phyloP scores from a whole-genome alignment of 1,284 basidiomycete species.

The Cryptococcus sp. region DNA sequence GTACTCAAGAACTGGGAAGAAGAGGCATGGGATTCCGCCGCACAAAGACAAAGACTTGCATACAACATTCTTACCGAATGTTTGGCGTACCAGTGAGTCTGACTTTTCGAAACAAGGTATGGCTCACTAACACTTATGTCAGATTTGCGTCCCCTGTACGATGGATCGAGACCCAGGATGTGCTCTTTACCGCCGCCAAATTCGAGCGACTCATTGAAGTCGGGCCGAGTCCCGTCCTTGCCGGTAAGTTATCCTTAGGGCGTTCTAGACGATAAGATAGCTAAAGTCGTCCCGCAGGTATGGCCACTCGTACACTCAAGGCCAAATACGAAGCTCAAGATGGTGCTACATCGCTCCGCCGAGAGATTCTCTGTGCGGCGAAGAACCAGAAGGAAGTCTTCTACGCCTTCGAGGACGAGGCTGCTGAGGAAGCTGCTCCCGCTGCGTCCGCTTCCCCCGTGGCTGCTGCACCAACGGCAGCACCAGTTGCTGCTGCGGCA shows the following conservation, averaged over 20 bases:
- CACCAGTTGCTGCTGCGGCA: slow-evolving; percentile 57
- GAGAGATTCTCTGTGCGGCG: slow-evolving; percentile 85
- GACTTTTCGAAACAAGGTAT: slow-evolving; percentile 28
- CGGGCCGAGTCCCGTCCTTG: slow-evolving; percentile 92
- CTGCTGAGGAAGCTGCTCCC: slow-evolving; percentile 54
- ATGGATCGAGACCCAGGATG: slow-evolving; percentile 98
- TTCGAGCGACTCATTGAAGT: slow-evolving; percentile 96
- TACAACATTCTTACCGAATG: slow-evolving; percentile 96
- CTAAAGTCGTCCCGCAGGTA: slow-evolving; percentile 57
- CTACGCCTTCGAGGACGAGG: slow-evolving; percentile 94
- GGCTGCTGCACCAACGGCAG: slow-evolving; percentile 51
- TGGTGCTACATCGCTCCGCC: slow-evolving; percentile 75
- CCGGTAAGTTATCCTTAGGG: slow-evolving; percentile 43
- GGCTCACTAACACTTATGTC: slow-evolving; percentile 1
- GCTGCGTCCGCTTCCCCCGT: slow-evolving; percentile 57
- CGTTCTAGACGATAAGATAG: neutral
- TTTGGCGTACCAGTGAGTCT: slow-evolving; percentile 76
- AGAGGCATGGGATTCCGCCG: slow-evolving; percentile 79
- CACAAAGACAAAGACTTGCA: slow-evolving; percentile 86
- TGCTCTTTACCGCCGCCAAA: slow-evolving; percentile 82
- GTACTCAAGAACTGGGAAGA: slow-evolving; percentile 91
- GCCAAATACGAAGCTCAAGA: slow-evolving; percentile 93
- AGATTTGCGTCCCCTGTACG: slow-evolving; percentile 80
- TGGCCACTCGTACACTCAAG: slow-evolving; percentile 93
- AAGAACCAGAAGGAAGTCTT: slow-evolving; percentile 97